Conservation (phyloP, 148 eudicot species). For the Rhododendron griersonianum region DNA sequence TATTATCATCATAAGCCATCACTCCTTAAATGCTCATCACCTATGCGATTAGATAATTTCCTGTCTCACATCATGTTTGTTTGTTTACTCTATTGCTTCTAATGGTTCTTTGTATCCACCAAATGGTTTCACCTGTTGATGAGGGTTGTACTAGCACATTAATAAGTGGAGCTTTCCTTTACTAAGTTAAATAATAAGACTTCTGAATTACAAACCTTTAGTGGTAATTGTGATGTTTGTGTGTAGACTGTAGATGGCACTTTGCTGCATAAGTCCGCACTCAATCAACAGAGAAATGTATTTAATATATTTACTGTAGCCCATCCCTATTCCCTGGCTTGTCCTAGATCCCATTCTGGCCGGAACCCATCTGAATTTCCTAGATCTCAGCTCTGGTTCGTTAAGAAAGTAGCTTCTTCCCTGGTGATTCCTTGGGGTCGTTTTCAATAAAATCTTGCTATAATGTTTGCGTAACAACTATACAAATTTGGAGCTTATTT, state of each 20-base stretch:
- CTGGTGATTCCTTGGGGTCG: neutral
- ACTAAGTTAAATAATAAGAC: neutral
- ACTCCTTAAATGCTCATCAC: neutral
- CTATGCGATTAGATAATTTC: neutral
- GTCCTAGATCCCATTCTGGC: neutral
- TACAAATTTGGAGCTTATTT: neutral
- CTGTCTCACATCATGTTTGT: neutral
- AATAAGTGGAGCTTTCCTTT: neutral
- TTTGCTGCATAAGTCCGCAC: neutral
- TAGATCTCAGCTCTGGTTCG: neutral
- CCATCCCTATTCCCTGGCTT: neutral
- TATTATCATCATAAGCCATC: neutral
- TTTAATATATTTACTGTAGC: neutral
- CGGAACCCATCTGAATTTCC: neutral
- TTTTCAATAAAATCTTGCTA: neutral
- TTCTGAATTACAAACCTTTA: neutral
- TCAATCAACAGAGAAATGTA: neutral
- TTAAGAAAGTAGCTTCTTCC: neutral
- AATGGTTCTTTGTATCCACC: neutral
- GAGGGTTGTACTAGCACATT: neutral
- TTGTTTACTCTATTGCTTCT: neutral
- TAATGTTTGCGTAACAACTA: neutral
- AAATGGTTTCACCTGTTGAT: neutral
- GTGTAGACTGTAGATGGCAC: neutral
- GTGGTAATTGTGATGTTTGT: neutral